Base-by-base conservation (phyloP, 2,329 filamentous ascomycete species). In the Nannizziopsis barbatae region DNA sequence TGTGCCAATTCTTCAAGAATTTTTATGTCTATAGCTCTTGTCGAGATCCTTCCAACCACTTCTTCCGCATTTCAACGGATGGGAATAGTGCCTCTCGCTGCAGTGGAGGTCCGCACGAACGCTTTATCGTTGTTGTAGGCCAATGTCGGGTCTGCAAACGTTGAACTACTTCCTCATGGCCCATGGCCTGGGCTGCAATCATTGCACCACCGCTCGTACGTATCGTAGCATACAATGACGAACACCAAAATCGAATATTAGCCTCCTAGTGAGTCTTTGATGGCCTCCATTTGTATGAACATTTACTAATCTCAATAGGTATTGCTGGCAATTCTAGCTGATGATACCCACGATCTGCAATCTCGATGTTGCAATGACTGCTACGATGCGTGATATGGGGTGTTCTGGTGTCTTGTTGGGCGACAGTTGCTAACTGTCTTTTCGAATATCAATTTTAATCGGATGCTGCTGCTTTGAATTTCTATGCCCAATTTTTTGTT, bases 11-110 rank as follows among this genome's bases (percentile, higher is more conserved):
- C 60, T 83, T 79, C 59, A 84, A 83, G 59, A 85, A 85, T 65
- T 86, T 82, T 64, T 86, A 85, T 66, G 81, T 87, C 64, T 86
- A 86, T 68, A 80, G 80, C 50, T 74, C 77, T 38, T 87, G 83
- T 60, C 65, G 74, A 49, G 80, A 86, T 59, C 83, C 82, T 0
- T 78, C 77, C 36, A 72, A 76, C 12, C 83, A 87, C 63, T 86
- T 85, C 65, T 81, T 84, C 63, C 74, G 77, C 54, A 85, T 80
- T 1, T 79, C 79, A 1, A 71, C 81, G 45, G 83, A 87, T 57
- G 82, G 81, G 49, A 77, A 71, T 60, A 73, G 72, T 53, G 74
- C 78, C 50, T 66, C 72, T 30, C 70, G 75, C 30, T 87, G 83
- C 57, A 60, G 75, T 5, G 72, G 74, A 49, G 76, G 81, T 0